Percentiles rank a stretch among this genome's conserved stretches.
phyloP scores from a whole-genome alignment of 1,284 basidiomycete species.

The Gymnopus androsaceus region DNA sequence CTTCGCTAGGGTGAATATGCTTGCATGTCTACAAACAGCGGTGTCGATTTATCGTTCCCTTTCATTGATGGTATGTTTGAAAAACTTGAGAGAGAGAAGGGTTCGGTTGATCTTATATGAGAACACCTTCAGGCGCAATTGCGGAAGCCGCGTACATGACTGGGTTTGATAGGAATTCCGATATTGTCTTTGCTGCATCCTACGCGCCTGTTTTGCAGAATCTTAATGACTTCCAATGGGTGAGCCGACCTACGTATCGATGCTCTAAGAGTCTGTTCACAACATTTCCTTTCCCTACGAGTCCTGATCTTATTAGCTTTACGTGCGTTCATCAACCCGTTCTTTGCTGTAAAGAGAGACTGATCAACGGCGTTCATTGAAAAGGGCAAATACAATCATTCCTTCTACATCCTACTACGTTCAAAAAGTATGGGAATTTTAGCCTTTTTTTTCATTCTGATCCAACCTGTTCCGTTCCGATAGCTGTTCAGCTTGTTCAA shows the following conservation, averaged over 20 bases:
- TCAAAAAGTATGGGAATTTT: constrained; percentile 9
- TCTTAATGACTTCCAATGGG: constrained; percentile 58
- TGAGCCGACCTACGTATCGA: constrained; percentile 24
- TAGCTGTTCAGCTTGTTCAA: constrained; percentile 16
- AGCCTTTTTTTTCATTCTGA: neutral
- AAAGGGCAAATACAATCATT: constrained; percentile 14
- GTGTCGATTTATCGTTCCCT: constrained; percentile 8
- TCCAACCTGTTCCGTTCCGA: neutral
- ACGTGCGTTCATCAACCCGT: constrained; percentile 14
- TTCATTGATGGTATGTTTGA: constrained; percentile 12
- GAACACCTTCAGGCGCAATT: constrained; percentile 3
- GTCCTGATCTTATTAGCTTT: constrained; percentile 17
- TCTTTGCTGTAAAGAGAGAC: neutral
- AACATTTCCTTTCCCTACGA: neutral
- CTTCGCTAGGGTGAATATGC: constrained; percentile 13
- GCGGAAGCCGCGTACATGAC: constrained; percentile 17
- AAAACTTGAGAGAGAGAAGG: too few relatives aligned
- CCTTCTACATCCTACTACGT: constrained; percentile 19
- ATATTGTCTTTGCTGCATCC: constrained; percentile 61
- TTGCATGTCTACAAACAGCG: constrained; percentile 2
- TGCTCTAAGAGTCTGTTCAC: neutral
- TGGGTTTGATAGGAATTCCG: constrained; percentile 31
- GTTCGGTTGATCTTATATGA: neutral
- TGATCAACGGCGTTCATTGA: neutral
- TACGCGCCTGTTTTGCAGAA: constrained; percentile 62